Evolutionary conservation across 2,329 filamentous ascomycete species (phyloP).

Genomic region (Monosporascus cannonballus): DNA sequence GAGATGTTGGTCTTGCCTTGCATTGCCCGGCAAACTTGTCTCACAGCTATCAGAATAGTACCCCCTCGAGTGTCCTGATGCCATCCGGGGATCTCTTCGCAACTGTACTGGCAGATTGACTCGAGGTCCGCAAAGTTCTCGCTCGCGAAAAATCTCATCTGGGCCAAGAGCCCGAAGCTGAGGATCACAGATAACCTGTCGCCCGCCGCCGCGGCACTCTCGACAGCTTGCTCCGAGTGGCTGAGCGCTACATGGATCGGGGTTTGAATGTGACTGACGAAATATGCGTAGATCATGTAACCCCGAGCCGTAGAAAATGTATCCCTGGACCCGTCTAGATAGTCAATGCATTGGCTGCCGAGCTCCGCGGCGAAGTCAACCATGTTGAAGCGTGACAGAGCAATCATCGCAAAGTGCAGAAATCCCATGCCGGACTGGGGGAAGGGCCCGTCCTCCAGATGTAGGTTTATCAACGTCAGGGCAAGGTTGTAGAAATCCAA

Average conservation of each 20-base stretch:
- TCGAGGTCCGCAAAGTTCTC: constrained; percentile 66
- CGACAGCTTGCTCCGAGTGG: constrained; percentile 59
- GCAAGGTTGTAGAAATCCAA: constrained; percentile 68
- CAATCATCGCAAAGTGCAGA: constrained; percentile 61
- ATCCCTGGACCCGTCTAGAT: constrained; percentile 59
- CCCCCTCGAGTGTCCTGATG: constrained; percentile 65
- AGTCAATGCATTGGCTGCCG: constrained; percentile 54
- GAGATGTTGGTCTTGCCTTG: constrained; percentile 63
- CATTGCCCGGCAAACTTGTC: constrained; percentile 62
- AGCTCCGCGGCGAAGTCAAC: constrained; percentile 61
- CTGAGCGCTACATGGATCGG: constrained; percentile 53
- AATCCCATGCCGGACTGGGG: constrained; percentile 66
- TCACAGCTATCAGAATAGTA: constrained; percentile 57
- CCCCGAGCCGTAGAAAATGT: constrained; percentile 62
- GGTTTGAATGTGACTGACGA: constrained; percentile 63
- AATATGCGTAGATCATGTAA: constrained; percentile 62
- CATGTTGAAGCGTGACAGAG: constrained; percentile 65
- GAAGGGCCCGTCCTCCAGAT: constrained; percentile 58
- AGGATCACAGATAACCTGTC: constrained; percentile 68
- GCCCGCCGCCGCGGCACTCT: constrained; percentile 59
- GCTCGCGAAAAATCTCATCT: constrained; percentile 63
- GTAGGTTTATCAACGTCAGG: constrained; percentile 60
- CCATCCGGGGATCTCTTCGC: constrained; percentile 70
- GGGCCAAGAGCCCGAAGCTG: constrained; percentile 61
- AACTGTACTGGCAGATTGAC: constrained; percentile 63